These are phyloP conservation scores for Aspergillus sp. DNA, from an alignment of 2,329 filamentous ascomycete genomes.

Conservation along the genomic window DNA sequence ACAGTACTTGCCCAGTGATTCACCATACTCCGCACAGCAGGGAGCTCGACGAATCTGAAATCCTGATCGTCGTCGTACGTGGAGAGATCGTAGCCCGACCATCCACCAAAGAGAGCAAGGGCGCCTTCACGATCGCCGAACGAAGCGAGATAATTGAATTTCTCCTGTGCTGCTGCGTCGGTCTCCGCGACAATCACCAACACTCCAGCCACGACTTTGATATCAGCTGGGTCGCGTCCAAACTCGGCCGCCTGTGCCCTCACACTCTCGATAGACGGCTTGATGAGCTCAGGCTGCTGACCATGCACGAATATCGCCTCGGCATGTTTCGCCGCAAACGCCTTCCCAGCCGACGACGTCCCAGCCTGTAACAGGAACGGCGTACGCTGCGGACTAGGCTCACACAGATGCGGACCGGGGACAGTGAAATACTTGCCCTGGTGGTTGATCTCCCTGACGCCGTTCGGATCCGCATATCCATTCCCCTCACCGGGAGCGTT, in stretches of 20 bases:
- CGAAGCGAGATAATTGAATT: constrained; percentile 37
- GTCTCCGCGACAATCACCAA: constrained; percentile 42
- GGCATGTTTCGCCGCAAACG: constrained; percentile 41
- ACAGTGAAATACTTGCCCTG: constrained; percentile 39
- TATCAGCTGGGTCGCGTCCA: constrained; percentile 34
- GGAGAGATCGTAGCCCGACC: constrained; percentile 43
- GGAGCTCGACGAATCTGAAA: constrained; percentile 38
- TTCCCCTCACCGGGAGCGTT: constrained; percentile 7
- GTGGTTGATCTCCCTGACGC: constrained; percentile 35
- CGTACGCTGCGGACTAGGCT: constrained; percentile 44
- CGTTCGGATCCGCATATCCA: constrained; percentile 29
- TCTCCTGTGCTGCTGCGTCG: constrained; percentile 39
- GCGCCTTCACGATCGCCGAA: constrained; percentile 44
- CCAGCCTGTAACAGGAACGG: constrained; percentile 47
- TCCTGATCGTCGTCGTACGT: constrained; percentile 42
- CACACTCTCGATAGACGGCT: constrained; percentile 39
- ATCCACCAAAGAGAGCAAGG: constrained; percentile 43
- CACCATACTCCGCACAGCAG: constrained; percentile 42
- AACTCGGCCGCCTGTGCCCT: constrained; percentile 32
- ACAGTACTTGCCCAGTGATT: constrained; percentile 41
- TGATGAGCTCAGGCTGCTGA: constrained; percentile 38
- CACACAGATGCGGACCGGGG: constrained; percentile 40
- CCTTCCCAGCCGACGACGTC: constrained; percentile 41
- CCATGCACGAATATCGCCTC: constrained; percentile 46
- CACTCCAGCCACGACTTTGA: constrained; percentile 44